These are phyloP conservation scores for Cytospora chrysosperma DNA, from an alignment of 2,329 filamentous ascomycete genomes.

Conservation along the genomic window DNA sequence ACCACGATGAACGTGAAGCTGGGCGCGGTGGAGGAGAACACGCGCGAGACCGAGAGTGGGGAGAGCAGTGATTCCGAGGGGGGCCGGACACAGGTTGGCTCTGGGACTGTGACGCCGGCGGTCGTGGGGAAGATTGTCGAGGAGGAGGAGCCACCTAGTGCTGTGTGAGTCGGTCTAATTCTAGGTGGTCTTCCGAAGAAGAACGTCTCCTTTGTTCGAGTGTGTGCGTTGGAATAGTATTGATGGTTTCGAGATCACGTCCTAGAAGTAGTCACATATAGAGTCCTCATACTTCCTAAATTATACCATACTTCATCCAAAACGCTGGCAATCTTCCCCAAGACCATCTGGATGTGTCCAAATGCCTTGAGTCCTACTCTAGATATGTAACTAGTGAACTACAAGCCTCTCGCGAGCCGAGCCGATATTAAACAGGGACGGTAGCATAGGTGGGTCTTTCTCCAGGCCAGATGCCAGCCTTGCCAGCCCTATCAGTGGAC, in stretches of 20 bases:
- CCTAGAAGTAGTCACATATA: neutral
- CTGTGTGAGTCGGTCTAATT: neutral
- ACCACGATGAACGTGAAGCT: neutral
- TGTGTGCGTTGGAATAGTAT: neutral
- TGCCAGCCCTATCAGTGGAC: neutral
- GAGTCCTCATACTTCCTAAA: no score
- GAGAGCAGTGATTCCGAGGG: neutral
- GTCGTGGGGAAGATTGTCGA: neutral
- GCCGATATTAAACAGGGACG: neutral
- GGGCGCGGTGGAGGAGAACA: neutral
- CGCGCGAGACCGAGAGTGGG: neutral
- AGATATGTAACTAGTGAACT: no score
- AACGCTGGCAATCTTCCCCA: no score
- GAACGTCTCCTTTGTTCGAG: neutral
- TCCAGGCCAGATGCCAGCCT: neutral
- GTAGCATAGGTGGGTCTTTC: neutral
- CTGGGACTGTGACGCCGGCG: neutral
- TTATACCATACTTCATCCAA: no score
- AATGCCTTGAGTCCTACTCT: no score
- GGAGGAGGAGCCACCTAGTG: neutral
- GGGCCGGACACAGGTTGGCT: neutral
- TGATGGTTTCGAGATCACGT: neutral
- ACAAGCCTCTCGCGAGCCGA: neutral
- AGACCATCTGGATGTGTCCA: no score
- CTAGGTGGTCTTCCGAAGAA: neutral